phyloP scores from a whole-genome alignment of 2,329 filamentous ascomycete species.

The Colletotrichum cordylinicola region DNA sequence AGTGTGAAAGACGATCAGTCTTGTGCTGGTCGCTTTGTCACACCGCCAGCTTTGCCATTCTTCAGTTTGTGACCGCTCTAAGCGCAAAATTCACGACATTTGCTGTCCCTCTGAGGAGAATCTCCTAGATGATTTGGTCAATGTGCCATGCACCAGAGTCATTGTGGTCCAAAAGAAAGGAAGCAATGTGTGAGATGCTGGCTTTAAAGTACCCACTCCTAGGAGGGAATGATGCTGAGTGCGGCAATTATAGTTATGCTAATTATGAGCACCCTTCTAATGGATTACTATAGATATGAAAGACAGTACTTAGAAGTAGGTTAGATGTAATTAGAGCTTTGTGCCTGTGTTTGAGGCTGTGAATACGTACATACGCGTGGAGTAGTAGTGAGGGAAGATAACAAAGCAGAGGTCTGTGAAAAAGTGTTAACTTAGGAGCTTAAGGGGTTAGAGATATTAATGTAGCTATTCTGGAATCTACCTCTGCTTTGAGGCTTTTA shows the following conservation, averaged over 20 bases:
- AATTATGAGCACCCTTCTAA: fast-evolving
- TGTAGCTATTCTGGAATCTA: neutral
- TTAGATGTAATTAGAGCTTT: neutral
- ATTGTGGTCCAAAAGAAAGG: neutral
- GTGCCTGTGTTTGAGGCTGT: neutral
- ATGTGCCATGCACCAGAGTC: fast-evolving
- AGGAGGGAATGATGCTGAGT: too few relatives aligned
- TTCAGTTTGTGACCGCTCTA: neutral
- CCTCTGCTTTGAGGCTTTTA: neutral
- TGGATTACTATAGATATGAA: neutral
- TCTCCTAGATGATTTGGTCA: neutral
- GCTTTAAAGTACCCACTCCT: neutral
- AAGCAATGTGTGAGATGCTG: neutral
- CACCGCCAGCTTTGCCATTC: neutral
- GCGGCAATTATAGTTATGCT: fast-evolving
- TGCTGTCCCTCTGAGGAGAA: neutral
- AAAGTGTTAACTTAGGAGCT: neutral
- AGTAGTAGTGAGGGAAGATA: neutral
- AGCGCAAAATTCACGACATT: neutral
- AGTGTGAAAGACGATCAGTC: neutral
- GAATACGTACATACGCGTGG: neutral
- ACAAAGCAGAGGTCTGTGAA: neutral
- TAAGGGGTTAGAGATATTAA: fast-evolving
- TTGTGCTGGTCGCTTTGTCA: neutral
- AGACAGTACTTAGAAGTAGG: fast-evolving